Conservation (phyloP, 2,329 filamentous ascomycete genomes). For the Purpureocillium takamizusanense region DNA sequence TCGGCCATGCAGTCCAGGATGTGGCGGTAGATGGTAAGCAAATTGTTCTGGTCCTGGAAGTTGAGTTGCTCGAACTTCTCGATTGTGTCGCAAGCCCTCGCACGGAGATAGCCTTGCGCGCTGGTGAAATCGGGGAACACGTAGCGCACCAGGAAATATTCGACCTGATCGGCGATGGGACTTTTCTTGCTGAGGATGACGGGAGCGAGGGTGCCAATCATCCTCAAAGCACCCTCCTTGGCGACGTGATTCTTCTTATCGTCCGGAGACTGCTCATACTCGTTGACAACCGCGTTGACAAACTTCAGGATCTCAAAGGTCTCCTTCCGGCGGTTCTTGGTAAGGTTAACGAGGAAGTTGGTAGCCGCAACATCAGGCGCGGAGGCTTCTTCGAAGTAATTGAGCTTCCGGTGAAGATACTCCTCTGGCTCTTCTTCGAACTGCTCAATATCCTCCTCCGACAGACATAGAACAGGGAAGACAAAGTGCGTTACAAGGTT, state of each 20-base stretch:
- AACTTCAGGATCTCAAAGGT: slow-evolving; percentile 92
- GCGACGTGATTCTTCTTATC: slow-evolving; percentile 88
- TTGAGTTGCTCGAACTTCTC: slow-evolving; percentile 97
- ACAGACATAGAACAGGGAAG: slow-evolving; percentile 90
- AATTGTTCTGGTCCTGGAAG: slow-evolving; percentile 93
- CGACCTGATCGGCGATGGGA: slow-evolving; percentile 92
- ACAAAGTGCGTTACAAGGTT: slow-evolving; percentile 90
- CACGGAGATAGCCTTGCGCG: slow-evolving; percentile 82
- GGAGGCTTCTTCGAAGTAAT: slow-evolving; percentile 95
- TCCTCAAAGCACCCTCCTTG: slow-evolving; percentile 91
- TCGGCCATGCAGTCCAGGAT: slow-evolving; percentile 97
- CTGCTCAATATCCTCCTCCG: slow-evolving; percentile 83
- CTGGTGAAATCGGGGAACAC: slow-evolving; percentile 98
- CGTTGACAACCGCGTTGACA: slow-evolving; percentile 89
- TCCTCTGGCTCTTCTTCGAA: slow-evolving; percentile 93
- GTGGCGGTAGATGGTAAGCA: slow-evolving; percentile 91
- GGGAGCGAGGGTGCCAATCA: slow-evolving; percentile 91
- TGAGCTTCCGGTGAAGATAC: slow-evolving; percentile 93
- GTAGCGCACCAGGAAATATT: slow-evolving; percentile 96
- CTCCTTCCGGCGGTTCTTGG: slow-evolving; percentile 90
- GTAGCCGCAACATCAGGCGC: slow-evolving; percentile 92
- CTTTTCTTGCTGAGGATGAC: slow-evolving; percentile 98
- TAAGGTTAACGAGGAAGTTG: slow-evolving; percentile 91
- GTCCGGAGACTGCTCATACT: slow-evolving; percentile 76
- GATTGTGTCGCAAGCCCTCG: slow-evolving; percentile 90